Evolutionary conservation across 2,329 filamentous ascomycete species (phyloP), one percentile per base, ranked within the genome.

Genomic region (Nothophoma quercina): DNA sequence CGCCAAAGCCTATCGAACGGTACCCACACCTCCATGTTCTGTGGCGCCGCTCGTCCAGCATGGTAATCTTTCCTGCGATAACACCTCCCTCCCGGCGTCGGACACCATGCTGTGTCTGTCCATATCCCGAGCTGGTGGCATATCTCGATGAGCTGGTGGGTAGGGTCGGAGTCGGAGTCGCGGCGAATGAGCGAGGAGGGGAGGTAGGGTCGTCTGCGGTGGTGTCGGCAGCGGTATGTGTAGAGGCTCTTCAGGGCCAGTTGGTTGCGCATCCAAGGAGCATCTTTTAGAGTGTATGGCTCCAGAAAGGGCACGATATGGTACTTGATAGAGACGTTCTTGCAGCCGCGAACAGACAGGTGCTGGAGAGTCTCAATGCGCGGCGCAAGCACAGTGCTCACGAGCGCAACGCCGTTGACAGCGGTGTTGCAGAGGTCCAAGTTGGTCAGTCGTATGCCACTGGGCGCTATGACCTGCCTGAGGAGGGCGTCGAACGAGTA

Each of bases 281-380:
- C 68, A 72, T 77, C 65, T 15, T 66, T 63, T n/a, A 71, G 78
- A 4, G 73, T 71, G 75, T 75, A 74, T 3, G 76, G 69, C 55
- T 74, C 75, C 33, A 78, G 76, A 59, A 84, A 85, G 2, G 84
- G 84, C 45, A 85, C 82, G 54, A 86, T 83, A 63, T 86, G 83
- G 64, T 86, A 86, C 65, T 86, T 86, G 59, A 86, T 79, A 10
- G 83, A 85, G 29, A 86, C 84, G 66, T 86, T 85, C 71, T 86
- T 85, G 75, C 84, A 86, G 16, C 84, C 84, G 18, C 84, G 81
- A 39, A 86, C 82, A 1, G 83, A 85, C 35, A 86, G 75, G 63
- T 86, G 83, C 63, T 83, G 78, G 36, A 86, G 73, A 0, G 81
- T 84, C 47, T 79, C 77, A 49, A 81, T 78, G 23, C 82, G 79